These are phyloP conservation scores for Aureobasidium sp. DNA, from an alignment of 2,329 filamentous ascomycete genomes.

Conservation along the genomic window DNA sequence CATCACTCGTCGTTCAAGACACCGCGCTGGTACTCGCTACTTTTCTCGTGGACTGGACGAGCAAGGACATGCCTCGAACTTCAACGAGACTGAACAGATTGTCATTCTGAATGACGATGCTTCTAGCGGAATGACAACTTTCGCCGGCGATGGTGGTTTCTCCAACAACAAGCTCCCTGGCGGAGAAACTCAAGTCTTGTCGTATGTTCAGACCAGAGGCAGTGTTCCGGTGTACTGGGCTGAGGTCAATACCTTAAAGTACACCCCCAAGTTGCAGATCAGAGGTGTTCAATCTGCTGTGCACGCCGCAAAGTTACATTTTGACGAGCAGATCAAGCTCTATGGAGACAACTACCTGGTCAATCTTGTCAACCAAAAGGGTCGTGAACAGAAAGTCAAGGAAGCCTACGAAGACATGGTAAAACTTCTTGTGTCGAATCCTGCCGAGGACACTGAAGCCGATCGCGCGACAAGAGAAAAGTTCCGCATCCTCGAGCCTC, in stretches of 20 bases:
- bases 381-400: conserved; percentile 82
- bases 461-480: conserved; percentile 65
- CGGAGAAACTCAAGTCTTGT: conserved; percentile 79
- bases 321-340: conserved; percentile 83
- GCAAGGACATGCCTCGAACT: conserved; percentile 92
- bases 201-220: conserved; percentile 93
- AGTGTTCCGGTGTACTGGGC: conserved; percentile 96
- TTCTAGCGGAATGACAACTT: conserved; percentile 66
- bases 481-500: conserved; percentile 67
- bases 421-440: conserved; percentile 61
- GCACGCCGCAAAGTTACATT: conserved; percentile 75
- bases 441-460: conserved; percentile 57
- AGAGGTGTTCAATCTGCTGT: conserved; percentile 75
- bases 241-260: conserved; percentile 87
- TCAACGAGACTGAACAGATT: conserved; percentile 95
- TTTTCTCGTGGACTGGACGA: conserved; percentile 93
- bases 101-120: conserved; percentile 78
- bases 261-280: conserved; percentile 84
- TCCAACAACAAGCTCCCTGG: conserved; percentile 61
- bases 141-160: conserved; percentile 67
- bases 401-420: conserved; percentile 90
- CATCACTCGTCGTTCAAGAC: conserved; percentile 81
- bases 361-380: conserved; percentile 94
- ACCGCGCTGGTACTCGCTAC: conserved; percentile 86
- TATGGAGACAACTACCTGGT: conserved; percentile 98